Evolutionary conservation across 345 rosid species (phyloP).

Genomic region (Melaleuca alternifolia): DNA sequence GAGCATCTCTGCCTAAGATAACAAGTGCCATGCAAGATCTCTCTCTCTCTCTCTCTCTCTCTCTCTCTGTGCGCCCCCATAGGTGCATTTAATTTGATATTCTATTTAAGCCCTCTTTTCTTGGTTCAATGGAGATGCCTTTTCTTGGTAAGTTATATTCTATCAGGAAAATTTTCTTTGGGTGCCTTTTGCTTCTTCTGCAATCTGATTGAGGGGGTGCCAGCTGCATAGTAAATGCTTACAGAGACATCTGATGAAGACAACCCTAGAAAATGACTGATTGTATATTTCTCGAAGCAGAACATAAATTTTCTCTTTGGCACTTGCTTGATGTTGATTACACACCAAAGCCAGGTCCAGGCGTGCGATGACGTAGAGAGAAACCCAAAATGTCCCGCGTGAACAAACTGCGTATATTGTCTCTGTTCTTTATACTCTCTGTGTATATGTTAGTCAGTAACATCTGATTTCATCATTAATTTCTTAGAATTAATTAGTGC

Average conservation of each 20-base stretch:
- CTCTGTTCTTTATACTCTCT: background rate
- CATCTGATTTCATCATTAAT: background rate
- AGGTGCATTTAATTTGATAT: background rate
- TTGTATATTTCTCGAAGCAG: background rate
- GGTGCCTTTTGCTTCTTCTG: background rate
- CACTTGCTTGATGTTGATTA: background rate
- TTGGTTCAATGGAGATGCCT: background rate
- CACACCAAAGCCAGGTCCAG: background rate
- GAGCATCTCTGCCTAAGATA: conserved; percentile 3
- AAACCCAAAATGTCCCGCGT: background rate
- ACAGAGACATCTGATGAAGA: background rate
- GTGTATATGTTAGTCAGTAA: background rate
- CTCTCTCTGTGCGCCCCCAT: background rate
- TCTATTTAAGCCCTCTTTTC: background rate
- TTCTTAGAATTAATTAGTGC: background rate
- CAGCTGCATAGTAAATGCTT: background rate
- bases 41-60: background rate
- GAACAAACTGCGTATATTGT: background rate
- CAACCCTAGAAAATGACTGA: background rate
- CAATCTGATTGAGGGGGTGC: background rate
- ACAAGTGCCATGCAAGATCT: background rate
- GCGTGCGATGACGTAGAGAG: background rate
- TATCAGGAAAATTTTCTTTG: background rate
- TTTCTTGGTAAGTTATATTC: background rate
- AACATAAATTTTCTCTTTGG: background rate